Percentiles rank a stretch among this genome's conserved stretches.
phyloP scores from a whole-genome alignment of 495 filamentous ascomycete genomes.

The Neurospora sp. region DNA sequence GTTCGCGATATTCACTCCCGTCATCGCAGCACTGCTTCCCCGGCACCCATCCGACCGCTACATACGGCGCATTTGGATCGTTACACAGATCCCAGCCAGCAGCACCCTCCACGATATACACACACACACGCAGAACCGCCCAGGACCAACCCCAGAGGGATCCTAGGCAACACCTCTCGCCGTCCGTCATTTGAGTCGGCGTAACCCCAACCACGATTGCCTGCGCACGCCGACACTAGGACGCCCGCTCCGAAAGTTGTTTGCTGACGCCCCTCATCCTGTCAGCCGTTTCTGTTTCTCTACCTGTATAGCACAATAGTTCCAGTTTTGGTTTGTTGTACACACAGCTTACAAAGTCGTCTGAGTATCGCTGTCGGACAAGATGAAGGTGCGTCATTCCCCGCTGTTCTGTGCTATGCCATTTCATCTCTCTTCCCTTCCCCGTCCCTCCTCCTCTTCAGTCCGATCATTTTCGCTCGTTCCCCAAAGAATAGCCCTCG shows the following conservation, averaged over 20 bases:
- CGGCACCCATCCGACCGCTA: constrained; percentile 1
- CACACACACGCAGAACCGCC: background rate
- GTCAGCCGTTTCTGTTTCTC: background rate
- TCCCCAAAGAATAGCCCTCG: background rate
- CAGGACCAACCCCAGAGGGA: constrained; percentile 15
- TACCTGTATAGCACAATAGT: constrained; percentile 1
- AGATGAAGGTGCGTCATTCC: constrained; percentile 43
- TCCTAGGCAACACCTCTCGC: constrained; percentile 3
- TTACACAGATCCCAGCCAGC: constrained; percentile 20
- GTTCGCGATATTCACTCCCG: background rate
- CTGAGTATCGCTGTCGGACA: constrained; percentile 18
- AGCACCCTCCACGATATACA: background rate
- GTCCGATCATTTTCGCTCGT: background rate
- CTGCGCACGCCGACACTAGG: constrained; percentile 11
- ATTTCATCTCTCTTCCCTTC: constrained; percentile 8
- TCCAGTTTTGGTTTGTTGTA: constrained; percentile 2
- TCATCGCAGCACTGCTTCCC: background rate
- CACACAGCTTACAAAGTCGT: constrained; percentile 2
- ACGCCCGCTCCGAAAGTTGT: constrained; percentile 3
- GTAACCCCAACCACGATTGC: constrained; percentile 17
- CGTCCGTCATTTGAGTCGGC: constrained; percentile 7
- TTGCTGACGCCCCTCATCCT: constrained; percentile 8
- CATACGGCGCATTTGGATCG: constrained; percentile 12
- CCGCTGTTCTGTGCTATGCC: constrained; percentile 10
- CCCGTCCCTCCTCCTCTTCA: constrained; percentile 3